Evolutionary conservation across 2,329 filamentous ascomycete species (phyloP).

Genomic region (Talaromyces piceae): DNA sequence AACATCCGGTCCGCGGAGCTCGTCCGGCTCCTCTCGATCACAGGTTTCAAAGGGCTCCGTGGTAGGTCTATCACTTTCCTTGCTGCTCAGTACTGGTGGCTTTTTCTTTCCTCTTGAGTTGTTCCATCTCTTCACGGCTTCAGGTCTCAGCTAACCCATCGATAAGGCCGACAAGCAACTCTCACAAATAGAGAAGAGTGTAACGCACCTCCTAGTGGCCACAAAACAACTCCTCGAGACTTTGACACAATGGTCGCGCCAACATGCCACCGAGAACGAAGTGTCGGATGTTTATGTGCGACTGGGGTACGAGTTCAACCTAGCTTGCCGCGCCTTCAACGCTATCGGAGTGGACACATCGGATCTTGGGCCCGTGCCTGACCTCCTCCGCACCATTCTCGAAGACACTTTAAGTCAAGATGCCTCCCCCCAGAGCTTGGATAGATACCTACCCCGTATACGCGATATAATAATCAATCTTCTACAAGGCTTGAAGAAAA

Average conservation of each 20-base stretch:
- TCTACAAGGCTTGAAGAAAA: conserved; percentile 90
- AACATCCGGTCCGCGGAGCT: conserved; percentile 54
- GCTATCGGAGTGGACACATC: conserved; percentile 93
- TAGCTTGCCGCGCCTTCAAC: conserved; percentile 92
- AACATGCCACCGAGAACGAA: conserved; percentile 82
- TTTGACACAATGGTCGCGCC: conserved; percentile 93
- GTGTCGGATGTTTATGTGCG: conserved; percentile 98
- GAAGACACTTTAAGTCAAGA: conserved; percentile 96
- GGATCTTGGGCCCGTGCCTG: conserved; percentile 91
- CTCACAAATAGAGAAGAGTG: conserved; percentile 97
- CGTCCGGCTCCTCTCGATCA: conserved; percentile 59
- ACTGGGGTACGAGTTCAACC: conserved; percentile 97
- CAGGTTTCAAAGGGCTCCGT: conserved; percentile 48
- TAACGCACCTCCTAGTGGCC: conserved; percentile 92
- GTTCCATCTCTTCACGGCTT: conserved; percentile 1
- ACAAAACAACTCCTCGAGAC: conserved; percentile 98
- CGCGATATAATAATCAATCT: conserved; percentile 98
- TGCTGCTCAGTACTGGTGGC: neutral
- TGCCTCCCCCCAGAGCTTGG: conserved; percentile 85
- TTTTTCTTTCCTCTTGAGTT: neutral
- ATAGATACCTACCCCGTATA: conserved; percentile 88
- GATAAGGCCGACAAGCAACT: conserved; percentile 63
- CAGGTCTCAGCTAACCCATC: conserved; percentile 4
- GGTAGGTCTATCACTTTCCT: conserved; percentile 43
- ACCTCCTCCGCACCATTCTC: conserved; percentile 79